Percentiles rank a stretch among this genome's conserved stretches.
phyloP scores from a whole-genome alignment of 1,284 basidiomycete genomes.

The Coniferiporia sulphurascens region DNA sequence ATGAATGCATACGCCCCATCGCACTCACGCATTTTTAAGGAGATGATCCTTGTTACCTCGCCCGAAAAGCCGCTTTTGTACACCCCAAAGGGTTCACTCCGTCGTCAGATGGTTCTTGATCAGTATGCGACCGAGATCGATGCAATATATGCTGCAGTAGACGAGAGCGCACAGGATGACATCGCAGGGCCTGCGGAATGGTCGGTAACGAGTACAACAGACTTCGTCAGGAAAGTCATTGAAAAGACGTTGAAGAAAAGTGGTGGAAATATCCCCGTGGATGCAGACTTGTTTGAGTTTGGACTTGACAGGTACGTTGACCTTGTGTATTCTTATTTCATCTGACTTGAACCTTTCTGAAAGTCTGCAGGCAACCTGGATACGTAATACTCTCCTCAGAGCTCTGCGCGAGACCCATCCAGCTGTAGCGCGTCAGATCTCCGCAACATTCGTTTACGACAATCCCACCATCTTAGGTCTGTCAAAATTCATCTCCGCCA shows the following conservation, averaged over 20 bases:
- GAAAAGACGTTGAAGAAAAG: conserved; percentile 12
- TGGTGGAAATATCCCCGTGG: conserved; percentile 19
- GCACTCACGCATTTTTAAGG: conserved; percentile 12
- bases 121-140: conserved; percentile 20
- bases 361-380: conserved; percentile 39
- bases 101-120: conserved; percentile 9
- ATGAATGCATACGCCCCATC: conserved; percentile 3
- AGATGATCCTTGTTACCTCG: conserved; percentile 19
- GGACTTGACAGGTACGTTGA: conserved; percentile 38
- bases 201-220: too few species aligned
- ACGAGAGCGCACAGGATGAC: too few species aligned
- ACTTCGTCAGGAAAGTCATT: too few species aligned
- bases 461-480: too few species aligned
- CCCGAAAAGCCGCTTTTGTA: conserved; percentile 18
- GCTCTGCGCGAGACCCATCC: conserved; percentile 23
- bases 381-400: conserved; percentile 26
- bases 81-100: conserved; percentile 20
- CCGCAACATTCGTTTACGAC: conserved; percentile 25
- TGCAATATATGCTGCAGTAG: conserved; percentile 17
- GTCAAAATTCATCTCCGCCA: too few species aligned
- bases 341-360: not conserved
- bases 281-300: conserved; percentile 36
- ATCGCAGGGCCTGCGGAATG: too few species aligned
- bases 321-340: not conserved
- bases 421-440: conserved; percentile 18